Evolutionary conservation across 768 basidiomycete species (phyloP).

Genomic region (Coprinopsis strossmayeri): DNA sequence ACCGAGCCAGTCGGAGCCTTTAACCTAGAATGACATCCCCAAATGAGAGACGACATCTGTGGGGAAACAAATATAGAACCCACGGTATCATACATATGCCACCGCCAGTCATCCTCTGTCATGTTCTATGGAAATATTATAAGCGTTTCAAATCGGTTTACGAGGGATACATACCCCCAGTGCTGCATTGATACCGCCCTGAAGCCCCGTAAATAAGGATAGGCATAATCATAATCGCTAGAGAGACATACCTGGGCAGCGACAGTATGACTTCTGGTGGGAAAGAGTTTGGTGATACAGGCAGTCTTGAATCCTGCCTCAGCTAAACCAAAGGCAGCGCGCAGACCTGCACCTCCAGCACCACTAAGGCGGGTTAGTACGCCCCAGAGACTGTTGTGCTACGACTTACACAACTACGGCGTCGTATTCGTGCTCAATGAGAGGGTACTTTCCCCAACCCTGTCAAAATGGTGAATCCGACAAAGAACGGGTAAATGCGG

Average conservation of each 20-base stretch:
- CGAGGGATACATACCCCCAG: constrained; percentile 60
- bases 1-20: constrained; percentile 99
- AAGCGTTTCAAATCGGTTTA: constrained; percentile 5
- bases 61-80: constrained; percentile 19
- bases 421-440: constrained; percentile 99
- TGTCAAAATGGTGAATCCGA: constrained; percentile 22
- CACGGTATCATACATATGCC: constrained; percentile 98
- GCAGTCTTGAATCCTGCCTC: constrained; percentile 99
- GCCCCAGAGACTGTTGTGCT: background rate
- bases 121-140: constrained; percentile 59
- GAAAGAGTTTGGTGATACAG: constrained; percentile 98
- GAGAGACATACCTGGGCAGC: constrained; percentile 74
- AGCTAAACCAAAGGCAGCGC: constrained; percentile 97
- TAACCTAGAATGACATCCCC: constrained; percentile 54
- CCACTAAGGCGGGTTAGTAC: constrained; percentile 44
- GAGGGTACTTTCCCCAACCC: constrained; percentile 85
- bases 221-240: constrained; percentile 6
- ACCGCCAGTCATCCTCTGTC: constrained; percentile 99
- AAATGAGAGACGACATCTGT: constrained; percentile 12
- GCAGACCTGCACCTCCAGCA: constrained; percentile 95
- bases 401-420: constrained; percentile 88
- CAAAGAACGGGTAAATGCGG: constrained; percentile 6
- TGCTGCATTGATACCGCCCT: constrained; percentile 98
- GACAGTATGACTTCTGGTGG: constrained; percentile 97
- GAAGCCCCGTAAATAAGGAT: constrained; percentile 10